These are phyloP conservation scores for Pythium aquatile DNA, from an alignment of 352 stramenopile genomes.

Conservation along the genomic window DNA sequence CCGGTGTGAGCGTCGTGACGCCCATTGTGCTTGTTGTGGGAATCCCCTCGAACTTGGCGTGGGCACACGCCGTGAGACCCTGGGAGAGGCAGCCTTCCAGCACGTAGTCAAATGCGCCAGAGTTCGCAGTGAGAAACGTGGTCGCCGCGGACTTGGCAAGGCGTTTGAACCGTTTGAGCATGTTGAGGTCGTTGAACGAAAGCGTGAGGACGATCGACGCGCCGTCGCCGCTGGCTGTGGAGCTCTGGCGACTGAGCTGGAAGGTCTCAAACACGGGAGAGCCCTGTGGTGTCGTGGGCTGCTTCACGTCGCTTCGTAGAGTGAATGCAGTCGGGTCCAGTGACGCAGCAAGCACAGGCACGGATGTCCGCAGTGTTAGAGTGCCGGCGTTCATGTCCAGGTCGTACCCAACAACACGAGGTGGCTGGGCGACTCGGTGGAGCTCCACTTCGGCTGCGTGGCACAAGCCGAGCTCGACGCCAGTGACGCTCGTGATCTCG, in stretches of 20 bases:
- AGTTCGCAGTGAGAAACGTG: slow-evolving; percentile 34
- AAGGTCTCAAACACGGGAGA: slow-evolving; percentile 7
- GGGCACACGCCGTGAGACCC: slow-evolving; percentile 32
- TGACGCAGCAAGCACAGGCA: slow-evolving; percentile 38
- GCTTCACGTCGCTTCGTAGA: slow-evolving; percentile 35
- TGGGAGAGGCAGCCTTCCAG: slow-evolving; percentile 42
- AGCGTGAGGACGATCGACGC: slow-evolving; percentile 43
- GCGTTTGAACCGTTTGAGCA: slow-evolving; percentile 36
- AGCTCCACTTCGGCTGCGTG: slow-evolving; percentile 40
- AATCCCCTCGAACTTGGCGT: slow-evolving; percentile 24
- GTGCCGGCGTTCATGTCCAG: slow-evolving; percentile 47
- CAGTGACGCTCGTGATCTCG: slow-evolving; percentile 42
- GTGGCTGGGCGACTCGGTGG: slow-evolving; percentile 30
- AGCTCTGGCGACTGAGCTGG: slow-evolving; percentile 28
- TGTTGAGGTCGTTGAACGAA: slow-evolving; percentile 40
- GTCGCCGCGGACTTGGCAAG: slow-evolving; percentile 31
- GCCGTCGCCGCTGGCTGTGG: slow-evolving; percentile 43
- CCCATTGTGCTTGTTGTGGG: slow-evolving; percentile 22
- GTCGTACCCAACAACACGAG: slow-evolving; percentile 43
- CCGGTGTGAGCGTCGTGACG: slow-evolving; percentile 41
- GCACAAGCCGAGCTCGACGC: slow-evolving; percentile 49
- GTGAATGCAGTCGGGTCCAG: slow-evolving; percentile 45
- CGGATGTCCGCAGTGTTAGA: slow-evolving; percentile 36
- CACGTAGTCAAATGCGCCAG: slow-evolving; percentile 48
- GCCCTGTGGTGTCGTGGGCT: background rate